Evolutionary conservation across 75 land plant species (phyloP).

Genomic region (Azolla pinnata): DNA sequence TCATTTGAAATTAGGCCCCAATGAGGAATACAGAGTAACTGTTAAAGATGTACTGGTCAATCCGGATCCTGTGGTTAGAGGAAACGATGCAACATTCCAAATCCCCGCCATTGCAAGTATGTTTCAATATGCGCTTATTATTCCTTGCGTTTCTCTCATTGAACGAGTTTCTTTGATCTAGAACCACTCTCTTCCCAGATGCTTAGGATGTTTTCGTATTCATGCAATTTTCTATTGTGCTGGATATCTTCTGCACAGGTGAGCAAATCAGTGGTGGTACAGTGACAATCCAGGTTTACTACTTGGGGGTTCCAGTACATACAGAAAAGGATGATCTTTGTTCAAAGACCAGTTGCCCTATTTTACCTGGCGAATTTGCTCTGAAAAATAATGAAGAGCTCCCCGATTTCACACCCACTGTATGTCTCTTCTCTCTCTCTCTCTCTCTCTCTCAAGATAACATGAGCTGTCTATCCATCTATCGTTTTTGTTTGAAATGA

Average conservation of each 20-base stretch:
- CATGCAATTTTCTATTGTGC: no score
- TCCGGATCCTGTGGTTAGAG: slow-evolving; percentile 26
- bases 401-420: slow-evolving; percentile 23
- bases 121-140: no score
- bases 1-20: neutral
- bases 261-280: slow-evolving; percentile 14
- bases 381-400: slow-evolving; percentile 16
- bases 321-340: slow-evolving; percentile 22
- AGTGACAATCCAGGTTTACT: slow-evolving; percentile 20
- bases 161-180: no score
- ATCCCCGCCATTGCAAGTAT: slow-evolving; percentile 22
- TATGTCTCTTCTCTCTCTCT: neutral
- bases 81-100: slow-evolving; percentile 18
- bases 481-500: neutral
- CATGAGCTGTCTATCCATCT: neutral
- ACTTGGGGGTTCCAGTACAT: slow-evolving; percentile 21
- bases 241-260: slow-evolving; percentile 14
- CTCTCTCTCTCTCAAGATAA: neutral
- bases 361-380: slow-evolving; percentile 23
- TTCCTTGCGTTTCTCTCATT: no score
- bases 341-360: slow-evolving; percentile 17
- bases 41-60: slow-evolving; percentile 16
- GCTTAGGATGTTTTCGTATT: no score
- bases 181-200: no score
- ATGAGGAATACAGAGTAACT: slow-evolving; percentile 14